Percentiles rank a stretch among this genome's conserved stretches.
Evolutionary conservation across 108 stramenopile genomes (phyloP).

Genomic region (Skeletonema tropicum): DNA sequence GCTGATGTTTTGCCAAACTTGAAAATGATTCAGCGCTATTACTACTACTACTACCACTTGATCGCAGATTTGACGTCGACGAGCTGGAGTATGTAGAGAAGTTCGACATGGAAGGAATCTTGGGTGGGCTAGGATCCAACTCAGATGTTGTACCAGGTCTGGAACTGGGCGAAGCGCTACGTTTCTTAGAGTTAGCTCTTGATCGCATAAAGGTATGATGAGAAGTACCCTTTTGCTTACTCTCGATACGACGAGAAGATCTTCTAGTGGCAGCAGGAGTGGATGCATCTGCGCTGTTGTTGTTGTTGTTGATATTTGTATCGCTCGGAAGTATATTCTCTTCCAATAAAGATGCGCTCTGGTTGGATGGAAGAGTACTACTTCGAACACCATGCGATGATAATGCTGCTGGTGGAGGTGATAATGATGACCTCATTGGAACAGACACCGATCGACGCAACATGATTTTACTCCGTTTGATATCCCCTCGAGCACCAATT

Average conservation of each 20-base stretch:
- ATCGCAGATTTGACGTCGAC: conserved; percentile 4
- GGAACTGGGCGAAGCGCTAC: conserved; percentile 18
- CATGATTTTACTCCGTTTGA: conserved; percentile 18
- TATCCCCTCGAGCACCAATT: neutral
- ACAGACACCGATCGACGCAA: conserved; percentile 8
- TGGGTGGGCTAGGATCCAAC: conserved; percentile 30
- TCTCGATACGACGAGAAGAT: conserved; percentile 12
- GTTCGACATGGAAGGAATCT: conserved; percentile 16
- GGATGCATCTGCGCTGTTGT: neutral
- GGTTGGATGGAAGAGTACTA: neutral
- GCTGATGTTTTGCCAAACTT: conserved; percentile 8
- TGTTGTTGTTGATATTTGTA: neutral
- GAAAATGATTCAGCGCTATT: conserved; percentile 13
- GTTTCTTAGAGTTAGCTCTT: conserved; percentile 21
- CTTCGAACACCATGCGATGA: conserved; percentile 3
- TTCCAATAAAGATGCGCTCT: conserved; percentile 3
- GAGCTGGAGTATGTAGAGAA: conserved; percentile 10
- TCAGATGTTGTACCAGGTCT: neutral
- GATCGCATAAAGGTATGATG: neutral
- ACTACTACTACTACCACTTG: neutral
- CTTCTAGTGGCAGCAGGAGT: conserved; percentile 8
- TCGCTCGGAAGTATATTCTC: conserved; percentile 48
- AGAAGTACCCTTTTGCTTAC: neutral
- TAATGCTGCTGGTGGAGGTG: neutral
- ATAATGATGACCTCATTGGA: neutral